Evolutionary conservation across 306 rosid genomes (phyloP), one percentile per base, ranked within the genome.

Genomic region (Cajanus cajan): DNA sequence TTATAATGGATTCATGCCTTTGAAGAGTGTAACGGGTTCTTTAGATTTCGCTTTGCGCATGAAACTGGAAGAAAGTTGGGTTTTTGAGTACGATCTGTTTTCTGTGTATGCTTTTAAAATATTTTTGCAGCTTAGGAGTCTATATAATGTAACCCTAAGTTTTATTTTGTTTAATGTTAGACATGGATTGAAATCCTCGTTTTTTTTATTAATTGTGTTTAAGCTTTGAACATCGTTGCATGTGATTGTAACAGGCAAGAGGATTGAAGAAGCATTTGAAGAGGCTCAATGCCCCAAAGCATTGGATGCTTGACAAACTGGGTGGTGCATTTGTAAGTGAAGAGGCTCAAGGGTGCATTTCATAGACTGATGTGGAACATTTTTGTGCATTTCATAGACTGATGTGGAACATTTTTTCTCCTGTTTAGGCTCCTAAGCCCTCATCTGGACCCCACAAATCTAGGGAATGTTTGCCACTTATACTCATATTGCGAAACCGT

Each of bases 241-340:
- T 69, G 25, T 69, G 41, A 4, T 2, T 48, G 44, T 70, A 13
- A 48, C 62, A 70, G 75, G 75, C 75, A 4, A 48, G 75, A 16
- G 75, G 75, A 31, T 48, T 70, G 75, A 70, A 70, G 75, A 70
- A 70, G 75, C 75, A 70, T 48, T 70, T 70, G 75, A 70, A 70
- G 75, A 70, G 75, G 75, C 75, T 70, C 33, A 70, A 70, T 70
- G 75, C 75, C 44, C 75, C 75, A 0, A 69, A 69, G 59, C 74
- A 69, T 69, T 69, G 74, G 74, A 69, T 69, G 74, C 74, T 69
- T 47, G 74, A 70, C 45, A 70, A 70, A 48, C 43, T 70, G 75
- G 75, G 75, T 7, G 75, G 75, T 70, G 75, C 75, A 8, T 70
- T 70, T 70, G 75, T 70, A 70, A 70, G 75, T 70, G 75, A 33